These are phyloP conservation scores for Clitocybe nebularis DNA, from an alignment of 1,284 basidiomycete species.

Conservation along the genomic window DNA sequence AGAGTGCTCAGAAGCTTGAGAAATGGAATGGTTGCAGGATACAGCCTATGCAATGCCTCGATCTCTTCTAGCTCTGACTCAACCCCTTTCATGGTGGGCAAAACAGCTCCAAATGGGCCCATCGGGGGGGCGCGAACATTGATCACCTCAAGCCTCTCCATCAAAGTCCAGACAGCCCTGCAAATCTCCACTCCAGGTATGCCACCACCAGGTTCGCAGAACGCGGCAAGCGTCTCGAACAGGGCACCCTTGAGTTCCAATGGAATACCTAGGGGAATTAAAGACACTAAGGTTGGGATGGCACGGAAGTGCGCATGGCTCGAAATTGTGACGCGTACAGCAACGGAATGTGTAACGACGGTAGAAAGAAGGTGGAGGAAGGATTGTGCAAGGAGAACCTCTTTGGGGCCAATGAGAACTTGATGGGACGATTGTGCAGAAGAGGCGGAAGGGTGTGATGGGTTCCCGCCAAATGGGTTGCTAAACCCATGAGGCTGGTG, in stretches of 20 bases:
- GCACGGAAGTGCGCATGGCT: slow-evolving; percentile 78
- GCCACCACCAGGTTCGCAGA: slow-evolving; percentile 77
- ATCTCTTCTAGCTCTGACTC: slow-evolving; percentile 84
- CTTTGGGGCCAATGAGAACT: slow-evolving; percentile 63
- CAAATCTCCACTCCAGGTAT: slow-evolving; percentile 75
- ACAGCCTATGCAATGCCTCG: slow-evolving; percentile 74
- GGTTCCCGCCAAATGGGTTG: slow-evolving; percentile 22
- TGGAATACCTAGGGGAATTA: slow-evolving; percentile 78
- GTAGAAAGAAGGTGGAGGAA: slow-evolving; percentile 81
- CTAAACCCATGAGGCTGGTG: slow-evolving; percentile 21
- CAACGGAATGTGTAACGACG: slow-evolving; percentile 75
- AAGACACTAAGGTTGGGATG: slow-evolving; percentile 73
- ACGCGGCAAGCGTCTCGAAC: slow-evolving; percentile 81
- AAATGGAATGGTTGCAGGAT: slow-evolving; percentile 88
- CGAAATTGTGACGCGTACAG: slow-evolving; percentile 77
- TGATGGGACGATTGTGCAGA: slow-evolving; percentile 40
- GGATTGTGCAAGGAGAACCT: slow-evolving; percentile 75
- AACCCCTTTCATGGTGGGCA: slow-evolving; percentile 62
- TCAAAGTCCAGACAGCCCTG: slow-evolving; percentile 75
- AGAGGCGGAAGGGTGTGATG: slow-evolving; percentile 29
- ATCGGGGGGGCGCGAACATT: slow-evolving; percentile 53
- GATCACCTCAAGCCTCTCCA: slow-evolving; percentile 84
- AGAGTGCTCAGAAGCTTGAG: slow-evolving; percentile 80
- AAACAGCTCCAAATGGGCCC: slow-evolving; percentile 32
- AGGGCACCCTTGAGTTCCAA: slow-evolving; percentile 91